Conservation (phyloP, 1,284 basidiomycete genomes). For the Ustilago cynodontis region DNA sequence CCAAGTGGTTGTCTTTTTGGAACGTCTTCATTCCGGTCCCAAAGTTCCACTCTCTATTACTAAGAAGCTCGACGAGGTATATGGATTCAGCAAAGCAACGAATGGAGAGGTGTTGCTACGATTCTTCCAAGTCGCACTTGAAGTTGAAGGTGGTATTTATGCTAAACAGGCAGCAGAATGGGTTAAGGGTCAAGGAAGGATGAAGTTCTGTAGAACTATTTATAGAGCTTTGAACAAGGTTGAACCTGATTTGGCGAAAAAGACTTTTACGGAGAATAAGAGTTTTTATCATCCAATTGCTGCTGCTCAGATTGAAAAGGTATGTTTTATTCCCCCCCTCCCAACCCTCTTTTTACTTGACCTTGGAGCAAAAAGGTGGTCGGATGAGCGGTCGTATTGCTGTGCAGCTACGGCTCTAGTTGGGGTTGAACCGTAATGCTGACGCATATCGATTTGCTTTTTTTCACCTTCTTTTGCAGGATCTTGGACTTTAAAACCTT, state of each 20-base stretch:
- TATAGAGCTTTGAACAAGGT: constrained; percentile 73
- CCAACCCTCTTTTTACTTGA: too few relatives aligned
- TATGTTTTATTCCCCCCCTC: constrained; percentile 27
- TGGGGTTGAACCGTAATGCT: constrained; percentile 28
- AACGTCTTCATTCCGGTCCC: constrained; percentile 71
- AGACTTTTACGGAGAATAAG: constrained; percentile 75
- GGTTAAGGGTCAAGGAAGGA: constrained; percentile 72
- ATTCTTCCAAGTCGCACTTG: constrained; percentile 73
- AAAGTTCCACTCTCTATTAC: constrained; percentile 68
- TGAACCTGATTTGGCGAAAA: constrained; percentile 76
- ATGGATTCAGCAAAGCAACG: constrained; percentile 70
- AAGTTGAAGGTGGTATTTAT: constrained; percentile 71
- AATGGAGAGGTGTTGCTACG: constrained; percentile 73
- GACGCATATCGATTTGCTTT: constrained; percentile 22
- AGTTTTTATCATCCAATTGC: constrained; percentile 72
- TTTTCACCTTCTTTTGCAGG: constrained; percentile 19
- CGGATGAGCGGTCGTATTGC: constrained; percentile 1
- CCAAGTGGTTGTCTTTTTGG: constrained; percentile 72
- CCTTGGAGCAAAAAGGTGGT: too few relatives aligned
- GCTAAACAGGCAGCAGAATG: constrained; percentile 72
- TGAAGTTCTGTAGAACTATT: constrained; percentile 72
- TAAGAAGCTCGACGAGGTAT: constrained; percentile 71
- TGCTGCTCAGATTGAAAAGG: constrained; percentile 66
- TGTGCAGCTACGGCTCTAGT: not conserved
- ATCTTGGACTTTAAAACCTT: constrained; percentile 39